Evolutionary conservation across 257 asterid species (phyloP), one percentile per base, ranked within the genome.

Genomic region (Oldenlandia corymbosa): DNA sequence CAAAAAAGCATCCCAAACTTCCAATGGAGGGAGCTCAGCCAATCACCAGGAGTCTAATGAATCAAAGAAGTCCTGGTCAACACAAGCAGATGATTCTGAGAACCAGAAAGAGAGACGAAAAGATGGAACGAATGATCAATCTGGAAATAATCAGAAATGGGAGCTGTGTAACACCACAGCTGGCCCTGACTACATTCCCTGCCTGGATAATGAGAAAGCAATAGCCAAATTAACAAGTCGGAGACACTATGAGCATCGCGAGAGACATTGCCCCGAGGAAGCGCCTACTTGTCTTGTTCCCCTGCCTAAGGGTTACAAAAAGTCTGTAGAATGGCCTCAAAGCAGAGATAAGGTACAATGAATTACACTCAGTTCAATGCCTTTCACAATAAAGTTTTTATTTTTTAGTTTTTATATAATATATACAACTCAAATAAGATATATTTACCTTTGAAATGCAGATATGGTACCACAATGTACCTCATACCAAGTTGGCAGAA

Each of bases 401-500:
- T n/a, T n/a, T n/a, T n/a, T n/a, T n/a, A n/a, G n/a, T n/a, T n/a
- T n/a, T n/a, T n/a, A n/a, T n/a, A n/a, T n/a, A n/a, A n/a, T n/a
- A n/a, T n/a, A n/a, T 42, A 34, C 27, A 27, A 20, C 6, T 34
- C 48, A 20, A 52, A 54, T 50, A 31, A 55, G 27, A 39, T 4
- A 27, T 41, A 17, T 57, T 57, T 16, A 48, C 26, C 51, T 26
- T n/a, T 4, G 18, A 51, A 58, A 66, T 61, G 71, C 85, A 87
- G 97, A 87, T 90, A 83, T 90, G 97, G 97, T 90, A 87, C 73
- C 77, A 65, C 51, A 87, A 90, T 68, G 90, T 90, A 71, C 95
- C 97, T 55, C 90, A 85, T 76, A 78, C 80, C 48, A 68, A 68
- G 68, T 71, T 87, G 73, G 96, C 95, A 58, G 80, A 87, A 65